phyloP scores from a whole-genome alignment of 495 filamentous ascomycete species.

The Ramalina peruviana region DNA sequence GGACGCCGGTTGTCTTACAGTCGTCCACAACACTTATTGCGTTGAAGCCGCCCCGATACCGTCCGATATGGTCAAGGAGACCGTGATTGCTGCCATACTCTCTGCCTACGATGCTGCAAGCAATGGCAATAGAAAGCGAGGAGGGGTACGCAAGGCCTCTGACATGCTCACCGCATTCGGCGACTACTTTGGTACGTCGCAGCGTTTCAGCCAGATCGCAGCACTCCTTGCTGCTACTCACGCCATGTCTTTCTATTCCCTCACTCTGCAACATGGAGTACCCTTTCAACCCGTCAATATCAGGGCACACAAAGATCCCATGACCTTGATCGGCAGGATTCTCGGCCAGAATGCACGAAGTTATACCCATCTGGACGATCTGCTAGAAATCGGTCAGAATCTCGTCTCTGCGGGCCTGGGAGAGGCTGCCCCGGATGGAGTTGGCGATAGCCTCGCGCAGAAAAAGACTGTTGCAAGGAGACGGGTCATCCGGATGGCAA shows the following conservation, averaged over 20 bases:
- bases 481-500: constrained; percentile 74
- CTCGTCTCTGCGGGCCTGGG: constrained; percentile 59
- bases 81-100: constrained; percentile 54
- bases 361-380: constrained; percentile 77
- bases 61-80: constrained; percentile 40
- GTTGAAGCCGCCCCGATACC: constrained; percentile 31
- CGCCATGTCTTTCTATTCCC: constrained; percentile 69
- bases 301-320: constrained; percentile 71
- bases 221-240: constrained; percentile 78
- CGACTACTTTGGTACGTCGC: constrained; percentile 43
- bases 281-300: constrained; percentile 87
- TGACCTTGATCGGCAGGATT: constrained; percentile 70
- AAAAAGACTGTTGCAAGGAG: constrained; percentile 31
- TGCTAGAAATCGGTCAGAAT: constrained; percentile 62
- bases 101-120: constrained; percentile 76
- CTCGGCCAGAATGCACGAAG: constrained; percentile 75
- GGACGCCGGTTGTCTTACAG: constrained; percentile 48
- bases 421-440: constrained; percentile 14
- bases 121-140: constrained; percentile 72
- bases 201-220: constrained; percentile 40
- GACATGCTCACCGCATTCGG: constrained; percentile 70
- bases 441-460: constrained; percentile 9
- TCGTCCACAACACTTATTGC: constrained; percentile 58
- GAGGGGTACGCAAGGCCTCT: constrained; percentile 69
- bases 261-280: constrained; percentile 81